Percentiles rank a stretch among this genome's conserved stretches.
Evolutionary conservation across 768 basidiomycete genomes (phyloP).

Genomic region (Hericium erinaceus): DNA sequence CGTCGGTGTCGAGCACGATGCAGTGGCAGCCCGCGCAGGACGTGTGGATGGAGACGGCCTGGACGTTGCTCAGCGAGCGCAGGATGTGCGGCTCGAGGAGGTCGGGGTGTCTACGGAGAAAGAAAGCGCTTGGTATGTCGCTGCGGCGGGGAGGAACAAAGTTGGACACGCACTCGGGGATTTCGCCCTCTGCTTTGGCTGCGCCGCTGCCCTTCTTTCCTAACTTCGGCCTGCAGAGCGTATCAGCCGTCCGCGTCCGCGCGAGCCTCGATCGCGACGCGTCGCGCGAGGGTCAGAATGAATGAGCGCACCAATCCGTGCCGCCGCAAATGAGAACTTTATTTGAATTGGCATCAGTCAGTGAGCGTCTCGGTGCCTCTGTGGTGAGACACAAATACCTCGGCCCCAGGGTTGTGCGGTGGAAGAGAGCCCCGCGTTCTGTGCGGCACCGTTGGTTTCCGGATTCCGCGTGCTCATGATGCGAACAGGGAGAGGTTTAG

Average conservation of each 20-base stretch:
- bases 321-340: slow-evolving; percentile 80
- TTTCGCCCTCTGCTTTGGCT: slow-evolving; percentile 8
- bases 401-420: neutral
- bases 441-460: neutral
- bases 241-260: slow-evolving; percentile 3
- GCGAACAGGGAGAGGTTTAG: neutral
- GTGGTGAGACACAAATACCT: neutral
- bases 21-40: slow-evolving; percentile 72
- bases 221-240: slow-evolving; percentile 5
- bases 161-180: neutral
- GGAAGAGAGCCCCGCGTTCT: neutral
- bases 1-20: slow-evolving; percentile 63
- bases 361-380: neutral
- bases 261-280: slow-evolving; percentile 11
- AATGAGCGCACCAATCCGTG: slow-evolving; percentile 64
- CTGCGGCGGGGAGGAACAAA: neutral
- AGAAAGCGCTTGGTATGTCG: neutral
- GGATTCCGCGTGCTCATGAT: neutral
- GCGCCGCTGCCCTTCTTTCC: slow-evolving; percentile 14
- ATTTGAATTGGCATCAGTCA: neutral
- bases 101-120: slow-evolving; percentile 51
- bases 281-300: slow-evolving; percentile 3
- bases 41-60: slow-evolving; percentile 60
- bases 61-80: slow-evolving; percentile 78
- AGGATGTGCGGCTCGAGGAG: slow-evolving; percentile 83